Evolutionary conservation across 176 grass and related monocot species (phyloP).

Genomic region (Bromus sterilis): DNA sequence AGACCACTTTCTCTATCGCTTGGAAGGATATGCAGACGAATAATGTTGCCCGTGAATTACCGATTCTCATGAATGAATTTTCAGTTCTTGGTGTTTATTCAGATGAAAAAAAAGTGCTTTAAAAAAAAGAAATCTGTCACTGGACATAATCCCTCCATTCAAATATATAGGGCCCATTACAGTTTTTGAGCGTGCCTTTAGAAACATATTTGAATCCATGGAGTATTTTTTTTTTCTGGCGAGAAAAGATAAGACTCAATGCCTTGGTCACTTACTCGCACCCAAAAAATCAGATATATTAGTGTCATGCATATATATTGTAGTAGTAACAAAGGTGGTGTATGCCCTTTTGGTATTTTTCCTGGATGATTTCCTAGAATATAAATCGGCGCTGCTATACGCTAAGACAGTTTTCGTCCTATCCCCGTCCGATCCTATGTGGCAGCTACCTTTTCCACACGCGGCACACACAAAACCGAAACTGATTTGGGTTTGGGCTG

Average conservation of each 20-base stretch:
- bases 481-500: no score
- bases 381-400: no score
- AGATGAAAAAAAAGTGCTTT: neutral
- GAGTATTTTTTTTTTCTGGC: neutral
- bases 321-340: neutral
- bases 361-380: neutral
- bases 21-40: neutral
- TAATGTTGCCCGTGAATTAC: neutral
- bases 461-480: no score
- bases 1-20: neutral
- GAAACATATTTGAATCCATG: no score
- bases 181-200: no score
- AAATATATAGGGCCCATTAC: no score
- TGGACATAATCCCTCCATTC: no score
- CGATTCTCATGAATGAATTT: constrained; percentile 2
- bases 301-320: neutral
- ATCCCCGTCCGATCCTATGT: no score
- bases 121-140: neutral
- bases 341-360: neutral
- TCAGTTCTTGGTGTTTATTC: neutral
- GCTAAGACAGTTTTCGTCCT: no score
- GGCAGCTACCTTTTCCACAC: no score
- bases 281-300: neutral
- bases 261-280: neutral
- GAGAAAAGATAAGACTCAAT: neutral